Evolutionary conservation across 2,329 filamentous ascomycete genomes (phyloP), one percentile per base, ranked within the genome.

Genomic region (Xylariaceae sp.): DNA sequence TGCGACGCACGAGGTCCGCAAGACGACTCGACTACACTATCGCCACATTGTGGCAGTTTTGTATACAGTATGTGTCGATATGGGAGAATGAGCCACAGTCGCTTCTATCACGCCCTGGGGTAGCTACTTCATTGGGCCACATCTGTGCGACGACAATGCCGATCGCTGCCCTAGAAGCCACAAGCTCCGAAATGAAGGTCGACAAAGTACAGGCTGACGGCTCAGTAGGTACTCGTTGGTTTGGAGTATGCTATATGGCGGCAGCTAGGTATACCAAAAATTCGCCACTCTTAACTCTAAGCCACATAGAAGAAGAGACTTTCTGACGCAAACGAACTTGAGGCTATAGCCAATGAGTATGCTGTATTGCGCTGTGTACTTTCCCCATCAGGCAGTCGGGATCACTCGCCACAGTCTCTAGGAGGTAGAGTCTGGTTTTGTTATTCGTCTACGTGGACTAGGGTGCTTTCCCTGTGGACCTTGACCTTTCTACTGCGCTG

Each of bases 391-490:
- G 67, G 67, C 63, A 69, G 65, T 67, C 61, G 23, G 60, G 58
- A 53, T 56, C 60, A 58, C 31, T 56, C 58, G 61, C 63, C 67
- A 64, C 63, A 62, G 24, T 29, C 16, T 17, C 31, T 23, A 7
- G 57, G 23, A 67, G 48, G 67, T 67, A 67, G 49, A 53, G 39
- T 31, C 14, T 34, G 77, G 61, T 87, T 12, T n/a, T n/a, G n/a
- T n/a, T n/a, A n/a, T n/a, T n/a, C n/a, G n/a, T n/a, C n/a, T n/a
- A n/a, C n/a, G n/a, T n/a, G n/a, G n/a, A n/a, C n/a, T n/a, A n/a
- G n/a, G n/a, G n/a, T n/a, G n/a, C n/a, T n/a, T n/a, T n/a, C n/a
- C n/a, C n/a, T n/a, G n/a, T n/a, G n/a, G n/a, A n/a, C n/a, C n/a
- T n/a, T n/a, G n/a, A n/a, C n/a, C n/a, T 31, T 31, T 31, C 28